Evolutionary conservation across 148 eudicot species (phyloP).

Genomic region (Chenopodium formosanum): DNA sequence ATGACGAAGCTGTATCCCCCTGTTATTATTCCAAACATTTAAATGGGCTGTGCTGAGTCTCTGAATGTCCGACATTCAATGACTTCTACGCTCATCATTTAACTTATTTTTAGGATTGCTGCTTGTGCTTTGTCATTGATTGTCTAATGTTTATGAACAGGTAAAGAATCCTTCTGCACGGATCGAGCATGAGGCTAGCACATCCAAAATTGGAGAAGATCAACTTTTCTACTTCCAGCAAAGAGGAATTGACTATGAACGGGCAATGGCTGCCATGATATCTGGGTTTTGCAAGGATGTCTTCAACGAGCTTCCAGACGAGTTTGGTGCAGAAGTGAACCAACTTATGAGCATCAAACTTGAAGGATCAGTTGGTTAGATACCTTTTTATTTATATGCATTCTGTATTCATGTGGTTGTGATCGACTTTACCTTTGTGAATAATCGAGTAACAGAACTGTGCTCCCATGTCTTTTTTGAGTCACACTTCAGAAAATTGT

Average conservation of each 20-base stretch:
- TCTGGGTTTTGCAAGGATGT: slow-evolving; percentile 90
- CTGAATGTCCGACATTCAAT: background rate
- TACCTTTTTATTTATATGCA: background rate
- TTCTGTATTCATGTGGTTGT: background rate
- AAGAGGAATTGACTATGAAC: slow-evolving; percentile 78
- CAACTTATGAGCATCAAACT: slow-evolving; percentile 94
- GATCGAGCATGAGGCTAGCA: slow-evolving; percentile 95
- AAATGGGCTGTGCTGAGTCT: background rate
- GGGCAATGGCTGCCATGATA: slow-evolving; percentile 91
- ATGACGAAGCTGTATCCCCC: background rate
- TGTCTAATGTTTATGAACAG: slow-evolving; percentile 33
- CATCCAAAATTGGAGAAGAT: slow-evolving; percentile 90
- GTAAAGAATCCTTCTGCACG: slow-evolving; percentile 67
- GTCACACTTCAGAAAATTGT: background rate
- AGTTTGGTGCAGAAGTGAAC: slow-evolving; percentile 90
- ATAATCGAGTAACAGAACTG: slow-evolving; percentile 2
- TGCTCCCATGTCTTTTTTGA: background rate
- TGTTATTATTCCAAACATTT: background rate
- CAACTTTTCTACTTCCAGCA: slow-evolving; percentile 88
- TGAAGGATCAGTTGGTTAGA: slow-evolving; percentile 85
- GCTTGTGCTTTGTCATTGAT: background rate
- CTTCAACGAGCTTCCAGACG: slow-evolving; percentile 87
- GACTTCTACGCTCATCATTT: background rate
- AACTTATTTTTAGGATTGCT: background rate
- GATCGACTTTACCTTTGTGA: background rate